A percentile compares a stretch with the other conserved stretches of the same genome.
Evolutionary conservation across 1,284 basidiomycete species (phyloP).

Genomic region (Melampsora americana): DNA sequence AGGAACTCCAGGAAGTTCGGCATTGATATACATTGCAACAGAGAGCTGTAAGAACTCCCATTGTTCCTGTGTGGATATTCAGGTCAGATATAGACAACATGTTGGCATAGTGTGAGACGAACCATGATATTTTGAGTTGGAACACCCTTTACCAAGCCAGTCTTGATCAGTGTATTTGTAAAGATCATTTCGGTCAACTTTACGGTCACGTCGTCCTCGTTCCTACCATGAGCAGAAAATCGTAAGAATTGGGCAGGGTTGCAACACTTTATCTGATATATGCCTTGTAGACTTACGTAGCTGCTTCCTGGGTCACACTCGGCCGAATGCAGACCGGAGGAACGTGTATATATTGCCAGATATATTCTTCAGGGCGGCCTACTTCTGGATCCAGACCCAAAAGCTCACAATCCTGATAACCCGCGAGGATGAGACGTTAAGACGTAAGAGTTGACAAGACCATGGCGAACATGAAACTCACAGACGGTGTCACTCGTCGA

Average conservation of each 20-base stretch:
- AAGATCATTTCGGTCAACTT: slow-evolving; percentile 97
- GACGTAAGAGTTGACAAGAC: slow-evolving; percentile 2
- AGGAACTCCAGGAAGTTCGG: slow-evolving; percentile 88
- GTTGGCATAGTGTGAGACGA: slow-evolving; percentile 47
- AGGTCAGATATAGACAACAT: slow-evolving; percentile 4
- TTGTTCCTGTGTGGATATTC: slow-evolving; percentile 65
- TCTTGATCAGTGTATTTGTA: slow-evolving; percentile 86
- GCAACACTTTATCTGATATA: slow-evolving; percentile 45
- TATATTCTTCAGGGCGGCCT: slow-evolving; percentile 92
- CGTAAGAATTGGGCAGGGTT: background rate
- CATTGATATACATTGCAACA: slow-evolving; percentile 98
- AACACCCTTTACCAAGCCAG: slow-evolving; percentile 79
- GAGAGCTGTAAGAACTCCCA: slow-evolving; percentile 96
- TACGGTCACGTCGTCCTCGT: slow-evolving; percentile 97
- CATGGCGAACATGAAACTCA: slow-evolving; percentile 14
- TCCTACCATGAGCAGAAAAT: slow-evolving; percentile 54
- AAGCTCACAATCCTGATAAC: slow-evolving; percentile 81
- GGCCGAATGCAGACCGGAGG: slow-evolving; percentile 97
- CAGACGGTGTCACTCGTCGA: slow-evolving; percentile 77
- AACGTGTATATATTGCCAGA: slow-evolving; percentile 99
- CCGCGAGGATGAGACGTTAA: background rate
- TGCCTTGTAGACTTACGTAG: slow-evolving; percentile 55
- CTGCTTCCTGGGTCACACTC: slow-evolving; percentile 93
- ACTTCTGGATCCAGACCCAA: slow-evolving; percentile 83
- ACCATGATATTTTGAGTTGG: slow-evolving; percentile 88